Percentiles rank a stretch among this genome's conserved stretches.
Evolutionary conservation across 805 yeast genomes (phyloP).

Genomic region (Sungouiozyma intestinalis): DNA sequence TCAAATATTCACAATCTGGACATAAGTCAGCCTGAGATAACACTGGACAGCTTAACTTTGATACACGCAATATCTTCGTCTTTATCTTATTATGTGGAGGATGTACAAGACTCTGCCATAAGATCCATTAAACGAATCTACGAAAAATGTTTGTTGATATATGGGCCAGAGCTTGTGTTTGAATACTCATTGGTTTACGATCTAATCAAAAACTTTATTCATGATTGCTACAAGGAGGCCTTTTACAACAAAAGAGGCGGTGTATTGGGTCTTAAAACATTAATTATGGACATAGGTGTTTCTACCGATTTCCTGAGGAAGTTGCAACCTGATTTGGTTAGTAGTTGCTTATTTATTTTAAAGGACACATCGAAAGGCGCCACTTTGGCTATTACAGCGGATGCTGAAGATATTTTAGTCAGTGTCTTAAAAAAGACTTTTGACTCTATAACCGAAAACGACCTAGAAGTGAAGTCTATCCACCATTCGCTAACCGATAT

Average conservation of each 20-base stretch:
- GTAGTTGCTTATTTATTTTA: conserved; percentile 80
- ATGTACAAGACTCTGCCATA: conserved; percentile 63
- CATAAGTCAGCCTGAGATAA: conserved; percentile 68
- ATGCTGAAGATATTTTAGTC: conserved; percentile 59
- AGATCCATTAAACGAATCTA: conserved; percentile 53
- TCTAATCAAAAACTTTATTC: conserved; percentile 74
- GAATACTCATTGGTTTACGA: conserved; percentile 67
- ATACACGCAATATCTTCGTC: conserved; percentile 71
- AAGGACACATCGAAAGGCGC: conserved; percentile 86
- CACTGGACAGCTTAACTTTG: conserved; percentile 57
- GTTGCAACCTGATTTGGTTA: conserved; percentile 72
- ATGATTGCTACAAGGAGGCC: conserved; percentile 82
- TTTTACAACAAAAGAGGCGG: conserved; percentile 86
- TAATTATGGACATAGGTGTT: conserved; percentile 56
- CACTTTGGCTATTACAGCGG: conserved; percentile 64
- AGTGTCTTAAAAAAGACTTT: conserved; percentile 60
- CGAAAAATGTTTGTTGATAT: conserved; percentile 49
- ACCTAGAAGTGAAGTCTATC: conserved; percentile 55
- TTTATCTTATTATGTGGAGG: conserved; percentile 61
- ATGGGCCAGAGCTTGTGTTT: conserved; percentile 60
- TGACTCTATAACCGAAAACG: conserved; percentile 45
- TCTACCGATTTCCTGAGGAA: conserved; percentile 65
- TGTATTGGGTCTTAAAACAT: conserved; percentile 64
- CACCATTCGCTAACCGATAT: conserved; percentile 78
- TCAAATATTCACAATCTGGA: conserved; percentile 62